These are phyloP conservation scores for Limtongia smithiae DNA, from an alignment of 805 yeast genomes.

Conservation along the genomic window DNA sequence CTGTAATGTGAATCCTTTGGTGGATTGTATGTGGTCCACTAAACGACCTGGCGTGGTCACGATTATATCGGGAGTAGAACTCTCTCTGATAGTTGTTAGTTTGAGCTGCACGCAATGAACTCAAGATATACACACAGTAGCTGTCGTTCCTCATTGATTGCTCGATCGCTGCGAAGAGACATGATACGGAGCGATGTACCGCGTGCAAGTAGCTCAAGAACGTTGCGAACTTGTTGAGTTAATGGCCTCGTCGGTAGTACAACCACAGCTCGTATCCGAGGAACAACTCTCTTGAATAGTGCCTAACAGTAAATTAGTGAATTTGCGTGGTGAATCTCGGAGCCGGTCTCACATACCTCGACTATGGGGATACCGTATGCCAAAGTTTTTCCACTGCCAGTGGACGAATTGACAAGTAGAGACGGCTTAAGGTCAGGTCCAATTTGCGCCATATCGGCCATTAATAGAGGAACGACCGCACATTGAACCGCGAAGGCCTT, in stretches of 20 bases:
- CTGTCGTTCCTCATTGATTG: constrained; percentile 59
- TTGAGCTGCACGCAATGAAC: constrained; percentile 20
- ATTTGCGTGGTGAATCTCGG: too few species aligned
- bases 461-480: constrained; percentile 56
- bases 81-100: neutral
- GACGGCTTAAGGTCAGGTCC: constrained; percentile 47
- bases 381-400: constrained; percentile 94
- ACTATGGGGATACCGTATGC: constrained; percentile 84
- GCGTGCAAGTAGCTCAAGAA: constrained; percentile 54
- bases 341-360: constrained; percentile 38
- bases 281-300: constrained; percentile 60
- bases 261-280: constrained; percentile 68
- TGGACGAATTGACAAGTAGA: constrained; percentile 83
- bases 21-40: constrained; percentile 89
- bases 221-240: constrained; percentile 72
- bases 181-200: constrained; percentile 67
- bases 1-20: constrained; percentile 81
- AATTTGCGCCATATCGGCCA: constrained; percentile 40
- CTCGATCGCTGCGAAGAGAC: constrained; percentile 53
- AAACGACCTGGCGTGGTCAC: constrained; percentile 51
- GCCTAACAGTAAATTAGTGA: constrained; percentile 34
- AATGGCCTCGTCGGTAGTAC: constrained; percentile 89
- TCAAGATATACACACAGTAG: constrained; percentile 39
- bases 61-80: constrained; percentile 45
- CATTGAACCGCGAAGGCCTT: constrained; percentile 76